Conservation (phyloP, 2,329 filamentous ascomycete species). For the Aspergillus tanneri region DNA sequence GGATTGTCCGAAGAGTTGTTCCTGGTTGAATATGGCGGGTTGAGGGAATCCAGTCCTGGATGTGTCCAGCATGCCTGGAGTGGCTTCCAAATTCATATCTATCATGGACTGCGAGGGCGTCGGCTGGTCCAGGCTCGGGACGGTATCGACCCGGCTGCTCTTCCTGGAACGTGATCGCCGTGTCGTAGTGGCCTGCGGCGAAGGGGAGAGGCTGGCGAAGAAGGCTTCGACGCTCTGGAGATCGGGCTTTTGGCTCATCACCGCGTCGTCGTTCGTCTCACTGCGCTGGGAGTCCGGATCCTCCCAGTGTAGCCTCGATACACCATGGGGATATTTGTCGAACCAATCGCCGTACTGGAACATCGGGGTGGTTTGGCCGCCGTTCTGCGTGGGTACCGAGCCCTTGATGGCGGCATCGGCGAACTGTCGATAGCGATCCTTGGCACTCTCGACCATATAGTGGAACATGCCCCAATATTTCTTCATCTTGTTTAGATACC, state of each 20-base stretch:
- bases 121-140: slow-evolving; percentile 27
- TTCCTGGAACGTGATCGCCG: slow-evolving; percentile 42
- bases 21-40: slow-evolving; percentile 33
- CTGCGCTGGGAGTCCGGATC: slow-evolving; percentile 70
- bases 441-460: slow-evolving; percentile 90
- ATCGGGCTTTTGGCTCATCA: slow-evolving; percentile 83
- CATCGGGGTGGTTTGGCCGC: slow-evolving; percentile 58
- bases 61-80: slow-evolving; percentile 29
- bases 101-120: slow-evolving; percentile 29
- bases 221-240: slow-evolving; percentile 95
- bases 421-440: slow-evolving; percentile 81
- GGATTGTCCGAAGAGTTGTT: slow-evolving; percentile 30
- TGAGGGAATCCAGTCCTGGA: slow-evolving; percentile 39
- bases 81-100: slow-evolving; percentile 31
- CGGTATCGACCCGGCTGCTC: slow-evolving; percentile 27
- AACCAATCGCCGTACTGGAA: slow-evolving; percentile 99
- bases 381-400: slow-evolving; percentile 41
- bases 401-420: slow-evolving; percentile 76
- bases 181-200: slow-evolving; percentile 47
- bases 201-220: slow-evolving; percentile 75
- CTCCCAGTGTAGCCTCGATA: slow-evolving; percentile 79
- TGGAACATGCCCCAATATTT: slow-evolving; percentile 98
- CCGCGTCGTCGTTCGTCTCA: slow-evolving; percentile 80
- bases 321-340: slow-evolving; percentile 86
- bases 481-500: slow-evolving; percentile 91